A percentile compares a stretch with the other conserved stretches of the same genome.
These are phyloP conservation scores for Lecanoromycetidae sp. DNA, from an alignment of 2,329 filamentous ascomycete species.

Conservation along the genomic window DNA sequence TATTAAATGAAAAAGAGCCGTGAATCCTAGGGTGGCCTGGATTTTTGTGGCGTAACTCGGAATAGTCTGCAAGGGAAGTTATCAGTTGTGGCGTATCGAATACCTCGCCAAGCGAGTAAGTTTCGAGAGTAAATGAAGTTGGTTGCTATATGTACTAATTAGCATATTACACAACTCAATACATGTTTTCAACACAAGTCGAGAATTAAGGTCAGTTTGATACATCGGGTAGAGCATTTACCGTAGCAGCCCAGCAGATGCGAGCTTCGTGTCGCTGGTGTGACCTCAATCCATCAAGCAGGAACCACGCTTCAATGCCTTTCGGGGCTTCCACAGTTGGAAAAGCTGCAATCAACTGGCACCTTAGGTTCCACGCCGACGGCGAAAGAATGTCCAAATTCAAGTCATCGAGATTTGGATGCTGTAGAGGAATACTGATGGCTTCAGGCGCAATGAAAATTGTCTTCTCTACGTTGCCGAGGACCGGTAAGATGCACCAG, in stretches of 20 bases:
- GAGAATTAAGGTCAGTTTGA: not conserved
- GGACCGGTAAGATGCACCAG: conserved; percentile 17
- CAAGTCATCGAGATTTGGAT: conserved; percentile 48
- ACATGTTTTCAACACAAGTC: conserved; percentile 5
- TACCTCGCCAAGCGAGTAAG: conserved; percentile 49
- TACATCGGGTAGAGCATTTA: conserved; percentile 35
- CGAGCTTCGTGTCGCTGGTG: conserved; percentile 79
- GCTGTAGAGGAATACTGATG: conserved; percentile 41
- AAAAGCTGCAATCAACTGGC: conserved; percentile 55
- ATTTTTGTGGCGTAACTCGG: conserved; percentile 37
- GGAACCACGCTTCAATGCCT: conserved; percentile 63
- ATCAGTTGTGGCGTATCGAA: conserved; percentile 52
- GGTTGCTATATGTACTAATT: conserved; percentile 54
- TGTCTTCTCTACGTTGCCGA: conserved; percentile 78
- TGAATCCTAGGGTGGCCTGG: conserved; percentile 14
- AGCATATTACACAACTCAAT: not conserved
- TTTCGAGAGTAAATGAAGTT: conserved; percentile 60
- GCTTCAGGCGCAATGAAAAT: conserved; percentile 66
- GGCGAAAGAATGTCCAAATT: conserved; percentile 55
- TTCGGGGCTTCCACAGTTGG: conserved; percentile 41
- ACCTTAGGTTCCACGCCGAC: conserved; percentile 43
- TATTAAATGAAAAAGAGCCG: conserved; percentile 5
- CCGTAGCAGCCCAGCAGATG: conserved; percentile 85
- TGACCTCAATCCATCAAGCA: conserved; percentile 57
- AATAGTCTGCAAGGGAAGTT: conserved; percentile 52